Conservation (phyloP, 2,329 filamentous ascomycete genomes). For the Knufia fluminis region DNA sequence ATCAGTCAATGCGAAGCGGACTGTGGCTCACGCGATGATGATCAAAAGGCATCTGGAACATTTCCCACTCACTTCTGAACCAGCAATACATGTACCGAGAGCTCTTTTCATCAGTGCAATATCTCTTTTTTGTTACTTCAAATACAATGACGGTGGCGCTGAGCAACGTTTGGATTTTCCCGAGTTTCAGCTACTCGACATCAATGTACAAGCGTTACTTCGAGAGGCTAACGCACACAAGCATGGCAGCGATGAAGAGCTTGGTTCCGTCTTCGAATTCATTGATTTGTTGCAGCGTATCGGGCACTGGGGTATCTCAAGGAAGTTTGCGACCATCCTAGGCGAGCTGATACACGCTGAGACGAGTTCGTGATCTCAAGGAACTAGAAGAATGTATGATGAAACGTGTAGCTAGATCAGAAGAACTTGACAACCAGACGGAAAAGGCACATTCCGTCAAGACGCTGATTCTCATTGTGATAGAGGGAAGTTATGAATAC, state of each 20-base stretch:
- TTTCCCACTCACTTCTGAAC: conserved; percentile 20
- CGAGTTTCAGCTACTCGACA: conserved; percentile 23
- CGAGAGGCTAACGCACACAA: conserved; percentile 20
- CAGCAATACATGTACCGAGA: conserved; percentile 24
- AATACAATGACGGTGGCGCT: conserved; percentile 14
- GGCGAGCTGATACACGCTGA: conserved; percentile 14
- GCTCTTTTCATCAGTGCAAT: conserved; percentile 21
- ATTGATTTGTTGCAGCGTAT: conserved; percentile 24
- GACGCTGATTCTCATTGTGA: no score
- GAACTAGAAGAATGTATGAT: no score
- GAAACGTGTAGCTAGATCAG: no score
- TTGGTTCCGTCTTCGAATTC: conserved; percentile 23
- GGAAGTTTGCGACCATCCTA: conserved; percentile 23
- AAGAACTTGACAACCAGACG: no score
- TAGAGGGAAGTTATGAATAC: no score
- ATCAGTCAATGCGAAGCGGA: no score
- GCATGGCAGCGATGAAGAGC: conserved; percentile 18
- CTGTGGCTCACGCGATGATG: no score
- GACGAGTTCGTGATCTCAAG: no score
- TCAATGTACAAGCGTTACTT: conserved; percentile 15
- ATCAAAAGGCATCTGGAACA: no score
- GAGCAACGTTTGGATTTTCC: conserved; percentile 20
- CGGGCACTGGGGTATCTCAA: conserved; percentile 25
- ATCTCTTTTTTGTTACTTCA: conserved; percentile 23
- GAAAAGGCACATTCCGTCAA: no score